Conservation (phyloP, 2,329 filamentous ascomycete species). For the Fusarium caatingaense region DNA sequence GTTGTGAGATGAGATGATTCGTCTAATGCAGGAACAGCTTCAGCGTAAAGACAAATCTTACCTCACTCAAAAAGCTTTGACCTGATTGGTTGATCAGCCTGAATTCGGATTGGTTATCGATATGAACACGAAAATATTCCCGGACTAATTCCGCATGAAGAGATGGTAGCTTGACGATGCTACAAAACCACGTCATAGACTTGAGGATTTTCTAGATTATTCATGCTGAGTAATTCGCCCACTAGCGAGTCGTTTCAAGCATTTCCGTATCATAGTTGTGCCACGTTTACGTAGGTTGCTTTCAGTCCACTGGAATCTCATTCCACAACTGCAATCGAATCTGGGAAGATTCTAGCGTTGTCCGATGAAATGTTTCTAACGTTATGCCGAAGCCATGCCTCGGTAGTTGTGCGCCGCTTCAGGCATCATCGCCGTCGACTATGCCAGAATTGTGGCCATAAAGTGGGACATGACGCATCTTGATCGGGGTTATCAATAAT, state of each 20-base stretch:
- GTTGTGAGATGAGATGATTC: background rate
- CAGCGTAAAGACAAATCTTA: background rate
- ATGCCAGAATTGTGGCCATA: conserved; percentile 2
- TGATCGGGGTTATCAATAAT: background rate
- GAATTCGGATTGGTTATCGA: background rate
- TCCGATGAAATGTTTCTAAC: background rate
- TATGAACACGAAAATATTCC: no score
- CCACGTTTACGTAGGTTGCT: background rate
- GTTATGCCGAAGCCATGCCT: background rate
- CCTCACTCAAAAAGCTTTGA: background rate
- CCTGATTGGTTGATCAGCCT: background rate
- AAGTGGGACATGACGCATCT: conserved; percentile 29
- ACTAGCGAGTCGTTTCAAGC: background rate
- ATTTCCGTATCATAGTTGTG: background rate
- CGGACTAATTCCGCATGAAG: background rate
- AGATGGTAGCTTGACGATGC: background rate
- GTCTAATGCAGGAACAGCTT: background rate
- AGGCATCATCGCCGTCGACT: background rate
- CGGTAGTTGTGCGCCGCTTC: conserved; percentile 1
- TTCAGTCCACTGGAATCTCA: background rate
- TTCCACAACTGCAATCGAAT: no score
- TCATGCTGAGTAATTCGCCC: conserved; percentile 15
- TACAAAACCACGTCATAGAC: conserved; percentile 10
- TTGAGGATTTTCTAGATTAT: background rate
- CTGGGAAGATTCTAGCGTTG: conserved; percentile 2